Evolutionary conservation across 1,284 basidiomycete species (phyloP), one percentile per base, ranked within the genome.

Genomic region (Takashimella koratensis): DNA sequence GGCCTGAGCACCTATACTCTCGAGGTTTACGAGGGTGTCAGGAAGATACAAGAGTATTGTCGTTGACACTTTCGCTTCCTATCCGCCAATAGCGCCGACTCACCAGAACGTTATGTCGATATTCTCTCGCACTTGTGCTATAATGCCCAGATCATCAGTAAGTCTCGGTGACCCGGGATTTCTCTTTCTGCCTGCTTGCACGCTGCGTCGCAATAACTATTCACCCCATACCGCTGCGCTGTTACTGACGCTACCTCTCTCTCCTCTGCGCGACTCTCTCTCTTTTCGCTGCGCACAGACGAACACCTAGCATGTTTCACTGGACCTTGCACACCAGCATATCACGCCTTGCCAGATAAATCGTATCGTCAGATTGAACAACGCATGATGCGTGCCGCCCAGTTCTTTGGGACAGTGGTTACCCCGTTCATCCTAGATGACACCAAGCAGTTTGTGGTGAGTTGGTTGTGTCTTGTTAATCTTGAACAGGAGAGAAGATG

Each of bases 351-450:
- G 57, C 81, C 87, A 5, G 52, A 75, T 30, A 84, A 87, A 53
- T 70, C 86, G 52, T 85, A 85, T 53, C 65, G 70, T 27, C 80
- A 81, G 11, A 82, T 90, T 51, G 90, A 95, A 68, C 77, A 80
- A 58, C 86, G 86, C 66, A 80, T 98, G 51, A 84, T 82, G 63
- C 84, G 87, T 54, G 81, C 84, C 5, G 90, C 90, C 16, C 90
- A 97, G 65, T 98, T 98, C 74, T 91, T 96, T 62, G 87, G 87
- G 5, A 86, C 82, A 42, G 90, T 96, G 52, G 82, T 98, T 43
- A 80, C 96, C 52, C 89, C 89, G 8, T 96, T 96, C 74, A 89
- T 98, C 59, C 83, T 98, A 66, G 86, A 87, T 46, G 81, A 83
- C 54, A 55, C 80, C 11, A 78, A 70, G 44, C 63, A 77, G 64